Conservation (phyloP, 2,329 filamentous ascomycete species). For the Fusarium pseudograminearum region DNA sequence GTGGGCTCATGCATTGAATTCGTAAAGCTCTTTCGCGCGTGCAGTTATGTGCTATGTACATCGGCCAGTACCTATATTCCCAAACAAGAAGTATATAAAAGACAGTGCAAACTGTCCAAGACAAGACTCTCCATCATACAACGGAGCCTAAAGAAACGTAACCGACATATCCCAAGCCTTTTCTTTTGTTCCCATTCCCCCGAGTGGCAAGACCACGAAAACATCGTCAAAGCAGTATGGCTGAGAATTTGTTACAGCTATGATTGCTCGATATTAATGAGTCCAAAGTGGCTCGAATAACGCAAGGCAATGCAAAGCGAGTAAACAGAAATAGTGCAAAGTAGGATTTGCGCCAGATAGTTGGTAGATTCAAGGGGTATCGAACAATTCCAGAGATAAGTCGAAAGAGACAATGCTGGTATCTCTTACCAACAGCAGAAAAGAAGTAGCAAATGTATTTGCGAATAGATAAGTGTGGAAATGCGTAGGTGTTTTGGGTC, state of each 20-base stretch:
- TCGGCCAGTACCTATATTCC: conserved; percentile 30
- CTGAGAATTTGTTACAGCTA: conserved; percentile 8
- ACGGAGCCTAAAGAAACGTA: conserved; percentile 17
- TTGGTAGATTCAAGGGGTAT: conserved; percentile 41
- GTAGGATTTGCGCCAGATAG: conserved; percentile 34
- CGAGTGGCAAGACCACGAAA: conserved; percentile 14
- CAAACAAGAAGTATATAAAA: conserved; percentile 24
- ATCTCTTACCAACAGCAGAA: conserved; percentile 42
- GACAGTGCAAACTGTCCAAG: conserved; percentile 21
- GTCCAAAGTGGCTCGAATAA: conserved; percentile 15
- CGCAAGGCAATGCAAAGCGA: conserved; percentile 27
- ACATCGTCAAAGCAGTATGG: conserved; percentile 17
- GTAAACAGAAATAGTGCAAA: conserved; percentile 15
- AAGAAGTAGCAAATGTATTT: conserved; percentile 33
- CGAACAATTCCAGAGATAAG: conserved; percentile 35
- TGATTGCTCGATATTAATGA: conserved; percentile 13
- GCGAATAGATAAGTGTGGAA: conserved; percentile 32
- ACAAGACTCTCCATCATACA: conserved; percentile 40
- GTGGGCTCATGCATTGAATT: conserved; percentile 29
- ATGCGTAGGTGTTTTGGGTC: conserved; percentile 42
- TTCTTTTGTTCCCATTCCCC: conserved; percentile 24
- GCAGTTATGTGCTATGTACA: conserved; percentile 31
- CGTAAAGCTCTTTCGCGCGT: conserved; percentile 36
- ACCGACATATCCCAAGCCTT: conserved; percentile 9
- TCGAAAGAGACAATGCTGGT: conserved; percentile 25